Evolutionary conservation across 2,329 filamentous ascomycete genomes (phyloP), one percentile per base, ranked within the genome.

Genomic region (Fonsecaea erecta): DNA sequence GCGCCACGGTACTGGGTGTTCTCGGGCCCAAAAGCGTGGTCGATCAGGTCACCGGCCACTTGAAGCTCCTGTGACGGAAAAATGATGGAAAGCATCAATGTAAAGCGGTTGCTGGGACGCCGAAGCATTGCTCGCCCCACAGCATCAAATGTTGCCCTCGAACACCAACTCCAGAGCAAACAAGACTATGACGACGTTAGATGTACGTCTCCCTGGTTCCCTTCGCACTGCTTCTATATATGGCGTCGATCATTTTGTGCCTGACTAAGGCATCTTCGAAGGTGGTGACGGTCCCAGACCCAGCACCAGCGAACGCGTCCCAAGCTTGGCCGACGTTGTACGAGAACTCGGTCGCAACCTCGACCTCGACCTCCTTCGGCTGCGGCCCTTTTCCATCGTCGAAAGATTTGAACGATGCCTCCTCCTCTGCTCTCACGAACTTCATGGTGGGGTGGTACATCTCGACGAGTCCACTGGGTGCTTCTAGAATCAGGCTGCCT

Each of bases 1-100:
- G 93, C 77, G 85, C 92, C 77, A 99, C 95, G 0, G 95, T 99
- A 48, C 81, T 99, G 58, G 95, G 95, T 0, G 88, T 94, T 35
- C 79, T 87, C 64, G 94, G 90, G 28, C 94, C 94, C 0, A 93
- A 90, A 83, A 93, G 91, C 73, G 81, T 93, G 63, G 88, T 99
- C 56, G 92, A 99, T 76, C 81, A 89, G 77, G 88, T 99, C 67
- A 97, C 93, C 4, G 92, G 92, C 1, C 83, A 88, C 66, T 80
- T 97, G 78, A 97, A 95, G 84, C 78, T 97, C 74, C 78, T 97
- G 74, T 97, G 82, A 82, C 24, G 9, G 24, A 2, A 52, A 34
- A 9, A 18, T 14, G 3, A n/a, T 18, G 37, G 32, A 34, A 40
- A 52, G 5, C 9, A 26, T 58, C 43, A 11, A 4, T 48, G 7